These are phyloP conservation scores for Phycomyces blakesleeanus DNA, from an alignment of 192 early-diverging fungal genomes.

Conservation along the genomic window DNA sequence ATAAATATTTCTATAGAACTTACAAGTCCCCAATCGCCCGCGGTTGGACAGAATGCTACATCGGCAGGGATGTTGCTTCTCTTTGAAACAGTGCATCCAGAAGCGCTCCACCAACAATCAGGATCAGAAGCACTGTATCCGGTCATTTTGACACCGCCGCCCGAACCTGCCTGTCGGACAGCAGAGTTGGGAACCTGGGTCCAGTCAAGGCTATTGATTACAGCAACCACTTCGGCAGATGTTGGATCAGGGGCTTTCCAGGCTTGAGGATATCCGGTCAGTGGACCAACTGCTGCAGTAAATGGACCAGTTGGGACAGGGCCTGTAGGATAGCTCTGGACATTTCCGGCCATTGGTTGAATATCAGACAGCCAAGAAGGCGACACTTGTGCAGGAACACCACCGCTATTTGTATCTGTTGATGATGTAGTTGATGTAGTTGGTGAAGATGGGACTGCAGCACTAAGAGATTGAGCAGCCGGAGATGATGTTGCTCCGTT, in stretches of 20 bases:
- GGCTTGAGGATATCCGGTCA: slow-evolving; percentile 31
- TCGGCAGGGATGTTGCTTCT: slow-evolving; percentile 27
- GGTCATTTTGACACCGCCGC: slow-evolving; percentile 31
- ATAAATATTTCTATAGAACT: too few relatives aligned
- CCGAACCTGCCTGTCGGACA: slow-evolving; percentile 23
- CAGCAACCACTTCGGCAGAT: slow-evolving; percentile 30
- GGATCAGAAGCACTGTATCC: slow-evolving; percentile 26
- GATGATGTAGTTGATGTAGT: too few relatives aligned
- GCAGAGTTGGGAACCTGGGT: slow-evolving; percentile 26
- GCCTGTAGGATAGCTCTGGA: slow-evolving; percentile 14
- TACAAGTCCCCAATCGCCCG: slow-evolving; percentile 28
- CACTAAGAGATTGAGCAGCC: background rate
- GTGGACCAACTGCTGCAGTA: background rate
- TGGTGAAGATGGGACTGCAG: background rate
- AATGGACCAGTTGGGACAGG: slow-evolving; percentile 26
- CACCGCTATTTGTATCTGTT: too few relatives aligned
- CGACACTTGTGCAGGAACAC: slow-evolving; percentile 16
- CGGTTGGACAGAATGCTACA: slow-evolving; percentile 30
- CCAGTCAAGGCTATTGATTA: slow-evolving; percentile 35
- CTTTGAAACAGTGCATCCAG: slow-evolving; percentile 29
- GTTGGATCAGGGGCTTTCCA: slow-evolving; percentile 37
- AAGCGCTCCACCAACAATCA: slow-evolving; percentile 38
- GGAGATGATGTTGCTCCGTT: background rate
- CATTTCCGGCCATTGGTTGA: slow-evolving; percentile 19
- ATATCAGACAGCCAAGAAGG: slow-evolving; percentile 30